A percentile compares a stretch with the other conserved stretches of the same genome.
Conservation (phyloP, 2,329 filamentous ascomycete genomes). For the Aspergillus pseudonomiae region DNA sequence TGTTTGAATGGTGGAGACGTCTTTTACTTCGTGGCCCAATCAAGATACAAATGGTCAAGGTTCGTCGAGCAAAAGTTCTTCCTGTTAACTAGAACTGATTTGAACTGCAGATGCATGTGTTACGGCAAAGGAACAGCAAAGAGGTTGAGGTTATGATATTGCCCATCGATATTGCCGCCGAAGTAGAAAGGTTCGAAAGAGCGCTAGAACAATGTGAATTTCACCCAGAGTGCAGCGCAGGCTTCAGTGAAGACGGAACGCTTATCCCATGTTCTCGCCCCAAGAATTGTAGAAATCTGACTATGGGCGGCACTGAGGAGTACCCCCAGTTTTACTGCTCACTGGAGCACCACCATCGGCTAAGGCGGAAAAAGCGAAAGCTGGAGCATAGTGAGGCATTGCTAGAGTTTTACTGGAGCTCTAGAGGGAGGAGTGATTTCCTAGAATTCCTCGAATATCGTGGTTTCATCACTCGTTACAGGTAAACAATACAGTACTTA, state of each 20-base stretch:
- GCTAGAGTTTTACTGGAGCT: conserved; percentile 1
- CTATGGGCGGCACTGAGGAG: background rate
- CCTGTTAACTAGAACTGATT: too few relatives aligned
- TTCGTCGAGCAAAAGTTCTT: too few relatives aligned
- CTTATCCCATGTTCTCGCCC: background rate
- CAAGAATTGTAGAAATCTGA: background rate
- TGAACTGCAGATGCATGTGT: too few relatives aligned
- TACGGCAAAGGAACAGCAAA: background rate
- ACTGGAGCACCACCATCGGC: background rate
- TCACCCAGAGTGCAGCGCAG: background rate
- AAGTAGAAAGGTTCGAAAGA: background rate
- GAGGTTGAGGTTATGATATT: background rate
- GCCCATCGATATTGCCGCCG: background rate
- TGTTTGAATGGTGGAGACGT: too few relatives aligned
- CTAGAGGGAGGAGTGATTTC: background rate
- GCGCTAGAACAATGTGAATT: background rate
- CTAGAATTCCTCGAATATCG: background rate
- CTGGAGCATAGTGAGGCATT: background rate
- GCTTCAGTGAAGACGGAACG: background rate
- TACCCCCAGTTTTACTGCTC: background rate
- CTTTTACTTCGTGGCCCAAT: too few relatives aligned
- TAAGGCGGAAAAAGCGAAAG: background rate
- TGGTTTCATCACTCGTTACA: background rate
- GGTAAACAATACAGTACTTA: background rate
- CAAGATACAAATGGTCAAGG: too few relatives aligned